Evolutionary conservation across 2,329 filamentous ascomycete species (phyloP), one percentile per base, ranked within the genome.

Genomic region (Sporothrix humicola): DNA sequence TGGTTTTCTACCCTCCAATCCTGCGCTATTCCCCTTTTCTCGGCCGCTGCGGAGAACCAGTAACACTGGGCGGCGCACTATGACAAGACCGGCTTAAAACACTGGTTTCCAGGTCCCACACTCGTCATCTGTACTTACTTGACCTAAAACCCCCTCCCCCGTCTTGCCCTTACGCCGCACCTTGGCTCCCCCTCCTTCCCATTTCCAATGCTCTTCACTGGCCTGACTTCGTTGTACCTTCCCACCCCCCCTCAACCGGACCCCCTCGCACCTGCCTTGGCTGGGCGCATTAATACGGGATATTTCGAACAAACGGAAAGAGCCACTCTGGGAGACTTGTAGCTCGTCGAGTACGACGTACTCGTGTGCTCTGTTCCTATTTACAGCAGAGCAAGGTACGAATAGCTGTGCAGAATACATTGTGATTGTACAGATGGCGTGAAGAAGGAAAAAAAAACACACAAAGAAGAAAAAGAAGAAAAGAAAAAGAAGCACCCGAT

Each of bases 21-120:
- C 65, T 73, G 63, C 71, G 71, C 63, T 61, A 73, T 68, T 52
- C 68, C 59, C 56, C 15, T 71, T 73, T 68, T 58, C 63, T 66
- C 31, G 52, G n/a, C 61, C 54, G n/a, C 52, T 23, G 71, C 63
- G 71, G 63, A 73, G 63, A 61, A 69, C 52, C 13, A 17, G n/a
- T 23, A 50, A 37, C 71, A 66, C 61, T 17, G 61, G 48, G 26
- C n/a, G 31, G 5, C 61, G 20, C 12, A 44, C 61, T 46, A 48
- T 26, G 42, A 68, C 46, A 7, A 44, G 48, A 69, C 48, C 26
- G 31, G 50, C 7, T 20, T 63, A 48, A 59, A 23, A n/a, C 17
- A 26, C 37, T 48, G 17, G 15, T 58, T 42, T 50, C 48, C 13
- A 56, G 20, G 37, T 46, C 61, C 52, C 50, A n/a, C 63, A 26